Conservation (phyloP, 1,284 basidiomycete genomes). For the Pyrrhoderma lamaoense region DNA sequence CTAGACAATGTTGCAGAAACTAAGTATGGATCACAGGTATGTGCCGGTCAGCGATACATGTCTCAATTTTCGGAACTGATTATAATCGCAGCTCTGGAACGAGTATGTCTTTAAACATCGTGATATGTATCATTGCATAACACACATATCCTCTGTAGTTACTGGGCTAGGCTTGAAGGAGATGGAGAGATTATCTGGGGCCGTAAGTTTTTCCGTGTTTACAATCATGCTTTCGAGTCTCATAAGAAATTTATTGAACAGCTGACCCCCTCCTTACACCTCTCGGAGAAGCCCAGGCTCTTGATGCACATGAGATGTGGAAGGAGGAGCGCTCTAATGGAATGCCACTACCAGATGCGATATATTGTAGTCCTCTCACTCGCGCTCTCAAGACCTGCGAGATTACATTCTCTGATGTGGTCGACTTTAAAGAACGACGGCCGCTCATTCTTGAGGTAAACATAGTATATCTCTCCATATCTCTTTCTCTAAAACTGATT, state of each 20-base stretch:
- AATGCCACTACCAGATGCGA: conserved; percentile 52
- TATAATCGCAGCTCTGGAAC: conserved; percentile 39
- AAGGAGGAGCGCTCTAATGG: conserved; percentile 41
- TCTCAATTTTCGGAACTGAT: neutral
- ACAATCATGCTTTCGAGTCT: conserved; percentile 1
- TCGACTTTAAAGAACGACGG: conserved; percentile 22
- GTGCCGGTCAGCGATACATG: conserved; percentile 7
- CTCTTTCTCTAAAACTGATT: neutral
- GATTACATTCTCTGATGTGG: conserved; percentile 50
- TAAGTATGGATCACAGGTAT: conserved; percentile 59
- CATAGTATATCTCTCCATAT: neutral
- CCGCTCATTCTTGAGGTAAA: conserved; percentile 28
- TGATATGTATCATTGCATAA: neutral
- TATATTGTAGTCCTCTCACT: conserved; percentile 69
- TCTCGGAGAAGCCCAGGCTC: conserved; percentile 60
- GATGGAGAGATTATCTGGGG: conserved; percentile 76
- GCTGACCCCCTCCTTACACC: conserved; percentile 73
- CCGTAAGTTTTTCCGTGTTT: conserved; percentile 38
- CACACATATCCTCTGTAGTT: conserved; percentile 28
- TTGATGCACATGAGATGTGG: conserved; percentile 51
- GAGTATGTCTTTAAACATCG: conserved; percentile 33
- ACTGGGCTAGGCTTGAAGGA: conserved; percentile 65
- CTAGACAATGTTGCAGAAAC: conserved; percentile 67
- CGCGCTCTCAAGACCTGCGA: conserved; percentile 65
- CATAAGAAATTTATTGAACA: conserved; percentile 21